Evolutionary conservation across 805 yeast species (phyloP).

Genomic region (Saturnispora sanitii): DNA sequence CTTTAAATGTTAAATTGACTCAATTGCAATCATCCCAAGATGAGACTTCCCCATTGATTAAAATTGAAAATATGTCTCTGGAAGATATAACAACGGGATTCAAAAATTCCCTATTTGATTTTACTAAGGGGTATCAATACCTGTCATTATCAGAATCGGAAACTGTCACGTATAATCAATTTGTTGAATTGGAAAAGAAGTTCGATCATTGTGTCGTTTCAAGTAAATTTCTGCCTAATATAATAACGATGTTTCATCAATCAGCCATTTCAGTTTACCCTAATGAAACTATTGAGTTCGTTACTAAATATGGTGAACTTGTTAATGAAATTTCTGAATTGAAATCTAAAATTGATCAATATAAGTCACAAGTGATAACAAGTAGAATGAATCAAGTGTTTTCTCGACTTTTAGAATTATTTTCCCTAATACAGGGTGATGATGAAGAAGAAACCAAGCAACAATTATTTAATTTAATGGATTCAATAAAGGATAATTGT

Average conservation of each 20-base stretch:
- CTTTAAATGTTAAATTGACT: slow-evolving; percentile 1
- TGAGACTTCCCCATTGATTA: no score
- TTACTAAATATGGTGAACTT: slow-evolving; percentile 32
- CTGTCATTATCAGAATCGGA: no score
- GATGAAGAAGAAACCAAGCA: background rate
- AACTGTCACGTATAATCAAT: slow-evolving; percentile 18
- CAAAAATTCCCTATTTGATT: no score
- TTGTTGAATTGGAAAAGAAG: slow-evolving; percentile 31
- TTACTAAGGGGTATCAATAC: no score
- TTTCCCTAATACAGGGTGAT: slow-evolving; percentile 8
- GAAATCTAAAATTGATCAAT: slow-evolving; percentile 29
- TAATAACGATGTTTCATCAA: slow-evolving; percentile 35
- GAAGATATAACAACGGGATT: no score
- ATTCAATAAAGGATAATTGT: slow-evolving; percentile 9
- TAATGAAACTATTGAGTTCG: slow-evolving; percentile 24
- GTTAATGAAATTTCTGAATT: slow-evolving; percentile 34
- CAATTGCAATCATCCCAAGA: no score
- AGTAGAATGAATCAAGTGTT: slow-evolving; percentile 49
- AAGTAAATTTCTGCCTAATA: slow-evolving; percentile 39
- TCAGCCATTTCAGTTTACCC: slow-evolving; percentile 25
- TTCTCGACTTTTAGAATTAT: slow-evolving; percentile 34
- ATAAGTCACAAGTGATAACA: slow-evolving; percentile 41
- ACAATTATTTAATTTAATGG: slow-evolving; percentile 4
- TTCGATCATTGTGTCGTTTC: slow-evolving; percentile 46
- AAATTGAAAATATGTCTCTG: no score